phyloP scores from a whole-genome alignment of 768 basidiomycete species.

The Podaxis carcinomalis region DNA sequence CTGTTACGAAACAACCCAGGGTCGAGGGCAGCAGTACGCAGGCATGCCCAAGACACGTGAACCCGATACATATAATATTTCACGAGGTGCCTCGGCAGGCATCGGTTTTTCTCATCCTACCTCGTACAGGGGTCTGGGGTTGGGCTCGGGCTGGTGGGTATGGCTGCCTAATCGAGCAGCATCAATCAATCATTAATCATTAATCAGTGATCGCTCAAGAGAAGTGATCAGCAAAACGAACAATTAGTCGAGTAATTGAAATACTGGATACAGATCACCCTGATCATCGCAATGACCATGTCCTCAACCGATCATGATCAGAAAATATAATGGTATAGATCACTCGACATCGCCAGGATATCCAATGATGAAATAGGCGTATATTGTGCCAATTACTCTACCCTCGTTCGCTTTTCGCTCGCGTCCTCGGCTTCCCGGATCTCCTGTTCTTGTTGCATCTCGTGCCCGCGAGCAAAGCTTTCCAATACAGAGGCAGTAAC shows the following conservation, averaged over 20 bases:
- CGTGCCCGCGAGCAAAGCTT: conserved; percentile 60
- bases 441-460: conserved; percentile 29
- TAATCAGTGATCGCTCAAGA: conserved; percentile 6
- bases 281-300: conserved; percentile 6
- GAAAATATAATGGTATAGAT: conserved; percentile 2
- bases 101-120: neutral
- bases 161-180: neutral
- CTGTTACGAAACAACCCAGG: neutral
- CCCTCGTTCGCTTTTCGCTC: conserved; percentile 29
- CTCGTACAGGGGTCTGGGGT: neutral
- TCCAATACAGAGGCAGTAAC: conserved; percentile 66
- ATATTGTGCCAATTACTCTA: conserved; percentile 18
- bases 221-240: conserved; percentile 1
- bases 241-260: conserved; percentile 8
- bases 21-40: neutral
- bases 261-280: conserved; percentile 13
- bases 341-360: neutral
- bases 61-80: neutral
- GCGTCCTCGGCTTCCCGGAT: conserved; percentile 16
- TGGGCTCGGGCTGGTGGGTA: neutral
- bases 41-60: neutral
- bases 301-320: conserved; percentile 12
- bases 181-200: conserved; percentile 5
- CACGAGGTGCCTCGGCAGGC: neutral
- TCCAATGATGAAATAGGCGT: conserved; percentile 4